Percentiles rank a stretch among this genome's conserved stretches.
Conservation (phyloP, 352 stramenopile genomes). For the Pythium utonaiense region DNA sequence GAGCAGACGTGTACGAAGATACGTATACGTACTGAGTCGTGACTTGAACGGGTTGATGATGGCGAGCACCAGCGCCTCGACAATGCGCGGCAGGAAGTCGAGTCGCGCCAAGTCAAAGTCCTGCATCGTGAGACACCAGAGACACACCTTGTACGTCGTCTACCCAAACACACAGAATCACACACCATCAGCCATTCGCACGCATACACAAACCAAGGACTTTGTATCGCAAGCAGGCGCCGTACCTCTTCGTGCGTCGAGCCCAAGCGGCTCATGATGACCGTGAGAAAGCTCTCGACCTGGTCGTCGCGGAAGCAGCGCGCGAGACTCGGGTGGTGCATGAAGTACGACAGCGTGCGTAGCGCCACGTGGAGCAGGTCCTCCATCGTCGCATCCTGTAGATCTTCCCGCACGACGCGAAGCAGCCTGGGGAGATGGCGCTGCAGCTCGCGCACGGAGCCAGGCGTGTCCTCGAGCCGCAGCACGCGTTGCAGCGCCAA, state of each 20-base stretch:
- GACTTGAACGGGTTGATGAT: constrained; percentile 75
- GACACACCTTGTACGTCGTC: constrained; percentile 62
- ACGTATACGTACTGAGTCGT: constrained; percentile 51
- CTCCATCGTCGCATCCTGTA: constrained; percentile 36
- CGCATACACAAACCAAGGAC: too few relatives aligned
- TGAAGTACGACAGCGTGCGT: constrained; percentile 66
- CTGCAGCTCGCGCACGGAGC: constrained; percentile 38
- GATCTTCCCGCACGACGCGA: constrained; percentile 39
- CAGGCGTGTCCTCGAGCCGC: constrained; percentile 48
- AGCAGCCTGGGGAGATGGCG: constrained; percentile 34
- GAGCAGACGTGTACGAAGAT: too few relatives aligned
- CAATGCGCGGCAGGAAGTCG: constrained; percentile 40
- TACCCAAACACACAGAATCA: constrained; percentile 3
- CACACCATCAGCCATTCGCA: background rate
- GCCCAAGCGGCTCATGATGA: constrained; percentile 48
- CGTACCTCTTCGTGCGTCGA: constrained; percentile 48
- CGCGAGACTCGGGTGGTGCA: constrained; percentile 48
- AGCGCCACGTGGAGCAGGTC: constrained; percentile 42
- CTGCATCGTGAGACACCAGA: constrained; percentile 65
- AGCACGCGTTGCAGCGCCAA: constrained; percentile 55
- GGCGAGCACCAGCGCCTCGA: constrained; percentile 64
- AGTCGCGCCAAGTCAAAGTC: constrained; percentile 48
- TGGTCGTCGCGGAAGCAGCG: constrained; percentile 34
- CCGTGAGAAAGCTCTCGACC: constrained; percentile 38
- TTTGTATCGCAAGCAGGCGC: too few relatives aligned